phyloP scores from a whole-genome alignment of 345 rosid species.

The Jatropha curcas region DNA sequence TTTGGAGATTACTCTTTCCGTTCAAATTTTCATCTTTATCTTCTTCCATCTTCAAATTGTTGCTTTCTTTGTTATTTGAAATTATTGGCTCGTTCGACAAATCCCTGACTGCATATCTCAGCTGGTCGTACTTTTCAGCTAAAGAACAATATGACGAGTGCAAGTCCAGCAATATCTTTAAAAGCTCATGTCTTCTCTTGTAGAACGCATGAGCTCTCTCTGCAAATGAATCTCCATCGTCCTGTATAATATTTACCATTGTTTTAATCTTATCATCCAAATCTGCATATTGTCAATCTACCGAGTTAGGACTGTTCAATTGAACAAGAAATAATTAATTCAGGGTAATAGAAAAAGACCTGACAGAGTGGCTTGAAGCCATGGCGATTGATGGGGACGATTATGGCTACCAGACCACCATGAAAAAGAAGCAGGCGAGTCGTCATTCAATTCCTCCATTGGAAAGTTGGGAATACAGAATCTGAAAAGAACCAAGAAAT shows the following conservation, averaged over 20 bases:
- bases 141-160: slow-evolving; percentile 23
- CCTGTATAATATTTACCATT: slow-evolving; percentile 20
- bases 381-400: slow-evolving; percentile 39
- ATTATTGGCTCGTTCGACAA: background rate
- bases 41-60: slow-evolving; percentile 6
- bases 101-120: slow-evolving; percentile 13
- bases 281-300: slow-evolving; percentile 15
- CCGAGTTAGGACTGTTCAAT: background rate
- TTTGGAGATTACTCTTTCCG: background rate
- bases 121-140: slow-evolving; percentile 21
- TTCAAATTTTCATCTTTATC: too few species aligned
- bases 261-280: slow-evolving; percentile 22
- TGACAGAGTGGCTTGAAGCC: slow-evolving; percentile 53
- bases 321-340: background rate
- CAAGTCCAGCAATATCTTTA: slow-evolving; percentile 17
- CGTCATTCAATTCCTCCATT: slow-evolving; percentile 12
- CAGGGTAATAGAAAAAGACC: slow-evolving; percentile 15
- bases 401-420: slow-evolving; percentile 48
- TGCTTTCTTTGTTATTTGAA: background rate
- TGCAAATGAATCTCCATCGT: slow-evolving; percentile 31
- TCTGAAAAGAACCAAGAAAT: background rate
- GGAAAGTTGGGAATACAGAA: background rate
- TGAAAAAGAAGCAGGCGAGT: slow-evolving; percentile 14
- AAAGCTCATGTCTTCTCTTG: slow-evolving; percentile 27
- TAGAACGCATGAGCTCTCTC: slow-evolving; percentile 29